Percentiles rank a stretch among this genome's conserved stretches.
These are phyloP conservation scores for Jacaranda copaia DNA, from an alignment of 257 asterid genomes.

Conservation along the genomic window DNA sequence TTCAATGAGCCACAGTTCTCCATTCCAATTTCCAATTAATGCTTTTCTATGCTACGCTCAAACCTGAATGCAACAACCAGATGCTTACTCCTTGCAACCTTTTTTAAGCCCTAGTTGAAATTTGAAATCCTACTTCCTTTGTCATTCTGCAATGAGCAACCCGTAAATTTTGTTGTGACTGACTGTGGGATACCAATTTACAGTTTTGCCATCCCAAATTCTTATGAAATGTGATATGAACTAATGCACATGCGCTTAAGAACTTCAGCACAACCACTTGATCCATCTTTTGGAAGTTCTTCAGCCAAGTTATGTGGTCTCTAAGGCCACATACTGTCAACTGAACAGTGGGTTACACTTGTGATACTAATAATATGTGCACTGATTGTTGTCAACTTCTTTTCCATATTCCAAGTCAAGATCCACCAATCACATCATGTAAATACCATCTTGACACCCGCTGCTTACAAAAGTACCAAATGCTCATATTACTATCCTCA, in stretches of 20 bases:
- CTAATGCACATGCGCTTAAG: neutral
- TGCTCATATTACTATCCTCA: neutral
- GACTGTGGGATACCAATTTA: neutral
- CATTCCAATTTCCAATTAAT: too few relatives aligned
- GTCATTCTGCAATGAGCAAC: too few relatives aligned
- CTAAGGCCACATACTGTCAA: neutral
- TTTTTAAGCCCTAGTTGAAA: too few relatives aligned
- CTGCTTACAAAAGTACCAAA: neutral
- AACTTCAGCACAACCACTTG: neutral
- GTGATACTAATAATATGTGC: neutral
- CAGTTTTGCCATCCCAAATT: neutral
- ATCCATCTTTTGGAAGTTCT: neutral
- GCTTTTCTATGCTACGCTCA: too few relatives aligned
- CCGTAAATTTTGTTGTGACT: neutral
- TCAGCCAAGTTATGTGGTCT: neutral
- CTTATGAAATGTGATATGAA: neutral
- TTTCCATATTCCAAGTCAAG: neutral
- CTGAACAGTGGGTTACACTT: neutral
- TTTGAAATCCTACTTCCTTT: too few relatives aligned
- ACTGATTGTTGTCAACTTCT: neutral
- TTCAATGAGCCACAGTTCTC: too few relatives aligned
- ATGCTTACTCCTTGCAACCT: too few relatives aligned
- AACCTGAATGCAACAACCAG: too few relatives aligned
- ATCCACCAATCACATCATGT: neutral
- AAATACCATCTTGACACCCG: neutral